Evolutionary conservation across 1,284 basidiomycete species (phyloP).

Genomic region (Sutorius eximius): DNA sequence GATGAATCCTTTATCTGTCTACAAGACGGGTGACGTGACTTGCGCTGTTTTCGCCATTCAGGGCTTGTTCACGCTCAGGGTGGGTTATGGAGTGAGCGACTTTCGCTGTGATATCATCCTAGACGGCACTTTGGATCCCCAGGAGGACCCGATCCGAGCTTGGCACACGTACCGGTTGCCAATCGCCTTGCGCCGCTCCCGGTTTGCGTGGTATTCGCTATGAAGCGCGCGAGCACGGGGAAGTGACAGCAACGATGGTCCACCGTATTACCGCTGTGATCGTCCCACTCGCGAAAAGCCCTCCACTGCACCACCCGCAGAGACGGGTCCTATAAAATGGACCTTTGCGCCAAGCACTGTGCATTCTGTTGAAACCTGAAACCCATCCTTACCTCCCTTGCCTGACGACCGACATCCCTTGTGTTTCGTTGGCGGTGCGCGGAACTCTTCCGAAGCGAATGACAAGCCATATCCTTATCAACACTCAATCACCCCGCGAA

Average conservation of each 20-base stretch:
- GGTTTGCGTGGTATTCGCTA: background rate
- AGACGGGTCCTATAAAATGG: background rate
- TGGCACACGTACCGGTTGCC: background rate
- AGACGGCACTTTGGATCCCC: background rate
- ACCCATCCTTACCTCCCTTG: background rate
- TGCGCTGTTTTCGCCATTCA: constrained; percentile 25
- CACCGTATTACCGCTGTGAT: background rate
- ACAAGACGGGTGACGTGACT: background rate
- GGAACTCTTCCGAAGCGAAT: background rate
- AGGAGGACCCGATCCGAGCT: too few species aligned
- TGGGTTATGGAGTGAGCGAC: background rate
- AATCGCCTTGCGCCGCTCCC: background rate
- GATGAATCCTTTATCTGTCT: constrained; percentile 13
- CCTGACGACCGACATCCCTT: background rate
- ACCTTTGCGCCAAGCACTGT: too few species aligned
- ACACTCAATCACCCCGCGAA: too few species aligned
- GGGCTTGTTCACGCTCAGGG: background rate
- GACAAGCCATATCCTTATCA: background rate
- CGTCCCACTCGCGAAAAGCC: constrained; percentile 10
- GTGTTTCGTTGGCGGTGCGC: background rate
- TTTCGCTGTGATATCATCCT: background rate
- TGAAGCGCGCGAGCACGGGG: background rate
- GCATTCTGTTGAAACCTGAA: too few species aligned
- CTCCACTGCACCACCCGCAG: background rate
- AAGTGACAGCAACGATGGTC: background rate